Percentiles rank a stretch among this genome's conserved stretches.
Evolutionary conservation across 2,329 filamentous ascomycete genomes (phyloP).

Genomic region (Paraconiothyrium brasiliense): DNA sequence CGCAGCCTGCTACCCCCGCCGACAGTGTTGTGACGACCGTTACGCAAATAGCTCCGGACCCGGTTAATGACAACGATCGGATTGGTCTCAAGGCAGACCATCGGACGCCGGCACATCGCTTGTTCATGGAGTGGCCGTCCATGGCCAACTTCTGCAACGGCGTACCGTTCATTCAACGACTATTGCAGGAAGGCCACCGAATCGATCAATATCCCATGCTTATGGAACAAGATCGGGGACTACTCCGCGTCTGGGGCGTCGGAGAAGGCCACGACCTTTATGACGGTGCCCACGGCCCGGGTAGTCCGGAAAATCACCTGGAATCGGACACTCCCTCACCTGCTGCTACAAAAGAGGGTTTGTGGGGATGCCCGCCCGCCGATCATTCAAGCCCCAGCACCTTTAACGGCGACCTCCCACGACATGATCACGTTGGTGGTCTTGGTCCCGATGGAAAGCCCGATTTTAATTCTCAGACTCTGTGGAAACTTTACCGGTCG

Average conservation of each 20-base stretch:
- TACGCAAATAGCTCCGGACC: conserved; percentile 25
- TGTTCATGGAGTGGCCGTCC: conserved; percentile 72
- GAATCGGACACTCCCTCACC: conserved; percentile 52
- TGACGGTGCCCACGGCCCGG: conserved; percentile 53
- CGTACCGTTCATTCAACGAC: conserved; percentile 61
- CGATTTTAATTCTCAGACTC: conserved; percentile 61
- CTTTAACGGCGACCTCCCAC: conserved; percentile 31
- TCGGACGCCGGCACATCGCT: conserved; percentile 85
- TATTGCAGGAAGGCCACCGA: conserved; percentile 73
- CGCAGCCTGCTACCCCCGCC: conserved; percentile 45
- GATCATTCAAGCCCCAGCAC: conserved; percentile 48
- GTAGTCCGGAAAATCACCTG: conserved; percentile 46
- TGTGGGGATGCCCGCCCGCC: conserved; percentile 61
- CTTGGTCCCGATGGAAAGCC: conserved; percentile 63
- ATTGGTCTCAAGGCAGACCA: conserved; percentile 79
- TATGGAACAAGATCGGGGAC: conserved; percentile 76
- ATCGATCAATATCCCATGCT: conserved; percentile 74
- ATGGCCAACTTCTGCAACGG: conserved; percentile 65
- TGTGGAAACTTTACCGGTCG: conserved; percentile 61
- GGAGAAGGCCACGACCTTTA: conserved; percentile 76
- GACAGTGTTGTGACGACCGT: conserved; percentile 43
- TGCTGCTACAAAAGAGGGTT: conserved; percentile 55
- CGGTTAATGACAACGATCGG: conserved; percentile 30
- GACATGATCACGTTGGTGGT: conserved; percentile 57
- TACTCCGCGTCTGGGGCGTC: conserved; percentile 78